phyloP scores from a whole-genome alignment of 192 early-diverging fungal species.

The Borealophlyctis nickersoniae region DNA sequence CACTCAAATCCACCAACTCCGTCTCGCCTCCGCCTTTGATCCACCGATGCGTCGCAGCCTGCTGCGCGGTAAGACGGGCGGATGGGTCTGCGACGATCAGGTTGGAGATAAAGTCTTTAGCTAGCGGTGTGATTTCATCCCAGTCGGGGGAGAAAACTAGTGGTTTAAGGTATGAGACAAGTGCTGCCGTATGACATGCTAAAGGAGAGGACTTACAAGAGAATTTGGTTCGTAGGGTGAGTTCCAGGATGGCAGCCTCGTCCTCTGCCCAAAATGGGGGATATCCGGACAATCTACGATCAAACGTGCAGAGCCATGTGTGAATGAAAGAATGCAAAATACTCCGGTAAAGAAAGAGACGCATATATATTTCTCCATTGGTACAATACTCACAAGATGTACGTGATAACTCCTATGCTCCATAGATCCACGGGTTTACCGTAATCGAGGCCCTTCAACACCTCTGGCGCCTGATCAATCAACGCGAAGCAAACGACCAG shows the following conservation, averaged over 20 bases:
- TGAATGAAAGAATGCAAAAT: too few species aligned
- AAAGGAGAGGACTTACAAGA: too few species aligned
- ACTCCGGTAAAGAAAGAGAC: too few species aligned
- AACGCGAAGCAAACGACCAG: background rate
- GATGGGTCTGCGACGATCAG: conserved; percentile 59
- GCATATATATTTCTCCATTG: too few species aligned
- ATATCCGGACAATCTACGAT: too few species aligned
- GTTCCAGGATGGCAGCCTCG: too few species aligned
- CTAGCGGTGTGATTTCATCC: conserved; percentile 35
- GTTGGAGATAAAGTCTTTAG: conserved; percentile 64
- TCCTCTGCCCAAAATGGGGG: too few species aligned
- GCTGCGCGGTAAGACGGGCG: conserved; percentile 61
- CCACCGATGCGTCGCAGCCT: conserved; percentile 63
- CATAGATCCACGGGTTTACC: conserved; percentile 92
- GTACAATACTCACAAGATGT: conserved; percentile 73
- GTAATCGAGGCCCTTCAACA: conserved; percentile 77
- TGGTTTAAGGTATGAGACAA: background rate
- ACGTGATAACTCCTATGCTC: conserved; percentile 90
- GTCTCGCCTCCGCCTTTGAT: conserved; percentile 2
- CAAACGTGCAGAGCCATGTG: too few species aligned
- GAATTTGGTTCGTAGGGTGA: too few species aligned
- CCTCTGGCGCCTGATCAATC: conserved; percentile 47
- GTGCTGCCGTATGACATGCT: too few species aligned
- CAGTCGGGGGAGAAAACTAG: conserved; percentile 41
- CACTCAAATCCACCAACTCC: background rate